A percentile compares a stretch with the other conserved stretches of the same genome.
phyloP scores from a whole-genome alignment of 164 flowering plant genomes.

The Macadamia tetraphylla region DNA sequence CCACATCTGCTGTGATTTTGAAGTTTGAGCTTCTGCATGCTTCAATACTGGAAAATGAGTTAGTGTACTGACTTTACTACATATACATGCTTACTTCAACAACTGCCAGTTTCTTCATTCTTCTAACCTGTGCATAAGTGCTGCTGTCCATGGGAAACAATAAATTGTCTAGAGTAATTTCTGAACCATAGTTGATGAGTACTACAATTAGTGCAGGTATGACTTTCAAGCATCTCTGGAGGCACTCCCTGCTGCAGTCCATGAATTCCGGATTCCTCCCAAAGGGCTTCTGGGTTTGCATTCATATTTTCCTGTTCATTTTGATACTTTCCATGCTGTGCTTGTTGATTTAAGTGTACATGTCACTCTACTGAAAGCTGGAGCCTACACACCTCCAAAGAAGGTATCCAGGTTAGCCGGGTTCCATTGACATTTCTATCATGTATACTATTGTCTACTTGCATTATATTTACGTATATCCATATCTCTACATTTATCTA shows the following conservation, averaged over 20 bases:
- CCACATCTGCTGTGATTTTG: constrained; percentile 71
- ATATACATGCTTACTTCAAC: background rate
- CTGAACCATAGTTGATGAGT: constrained; percentile 2
- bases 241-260: constrained; percentile 64
- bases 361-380: constrained; percentile 56
- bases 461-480: background rate
- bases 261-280: constrained; percentile 94
- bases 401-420: constrained; percentile 79
- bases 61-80: constrained; percentile 17
- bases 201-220: constrained; percentile 33
- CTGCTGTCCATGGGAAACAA: background rate
- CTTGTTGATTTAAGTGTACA: constrained; percentile 81
- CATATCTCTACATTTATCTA: background rate
- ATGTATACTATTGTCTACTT: constrained; percentile 2
- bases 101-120: background rate
- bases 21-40: constrained; percentile 93
- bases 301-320: constrained; percentile 92
- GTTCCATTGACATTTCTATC: constrained; percentile 13
- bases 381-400: constrained; percentile 23
- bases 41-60: constrained; percentile 64
- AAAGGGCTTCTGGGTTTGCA: constrained; percentile 94
- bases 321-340: constrained; percentile 86
- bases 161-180: background rate
- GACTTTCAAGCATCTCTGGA: constrained; percentile 52
- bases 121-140: background rate